Conservation (phyloP, 2,329 filamentous ascomycete genomes). For the Onygenales sp. region DNA sequence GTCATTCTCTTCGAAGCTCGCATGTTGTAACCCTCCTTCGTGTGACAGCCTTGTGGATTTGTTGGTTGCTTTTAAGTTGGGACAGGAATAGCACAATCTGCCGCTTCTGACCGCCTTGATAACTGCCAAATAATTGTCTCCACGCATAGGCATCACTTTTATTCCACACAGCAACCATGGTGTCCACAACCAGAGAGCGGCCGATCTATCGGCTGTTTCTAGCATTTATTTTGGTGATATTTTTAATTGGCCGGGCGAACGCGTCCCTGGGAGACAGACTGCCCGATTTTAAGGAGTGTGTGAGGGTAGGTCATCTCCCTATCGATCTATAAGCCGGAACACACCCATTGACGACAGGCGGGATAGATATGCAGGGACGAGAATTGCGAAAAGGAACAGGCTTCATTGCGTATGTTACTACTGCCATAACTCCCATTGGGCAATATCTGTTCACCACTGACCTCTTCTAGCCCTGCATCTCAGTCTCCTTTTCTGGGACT, state of each 20-base stretch:
- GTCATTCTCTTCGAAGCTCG: too few relatives aligned
- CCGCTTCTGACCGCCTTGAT: constrained; percentile 2
- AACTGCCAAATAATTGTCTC: neutral
- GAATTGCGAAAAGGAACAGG: constrained; percentile 63
- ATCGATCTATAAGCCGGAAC: neutral
- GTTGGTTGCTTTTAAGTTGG: neutral
- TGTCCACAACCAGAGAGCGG: constrained; percentile 1
- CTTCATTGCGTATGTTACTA: constrained; percentile 58
- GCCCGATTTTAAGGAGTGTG: constrained; percentile 78
- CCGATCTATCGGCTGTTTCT: constrained; percentile 15
- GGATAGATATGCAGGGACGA: constrained; percentile 65
- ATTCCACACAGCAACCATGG: constrained; percentile 8
- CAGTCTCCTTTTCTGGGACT: constrained; percentile 84
- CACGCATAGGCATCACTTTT: neutral
- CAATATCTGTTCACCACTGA: constrained; percentile 12
- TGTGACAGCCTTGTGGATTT: too few relatives aligned
- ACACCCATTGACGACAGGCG: constrained; percentile 12
- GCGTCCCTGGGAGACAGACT: constrained; percentile 78
- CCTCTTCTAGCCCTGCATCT: constrained; percentile 60
- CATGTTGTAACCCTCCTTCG: too few relatives aligned
- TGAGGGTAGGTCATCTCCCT: constrained; percentile 52
- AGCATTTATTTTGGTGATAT: constrained; percentile 23
- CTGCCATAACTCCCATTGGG: constrained; percentile 6
- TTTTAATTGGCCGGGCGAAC: constrained; percentile 30
- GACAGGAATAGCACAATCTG: neutral